Evolutionary conservation across 176 grass and related monocot genomes (phyloP), one percentile per base, ranked within the genome.

Genomic region (Rhynchospora pubera): DNA sequence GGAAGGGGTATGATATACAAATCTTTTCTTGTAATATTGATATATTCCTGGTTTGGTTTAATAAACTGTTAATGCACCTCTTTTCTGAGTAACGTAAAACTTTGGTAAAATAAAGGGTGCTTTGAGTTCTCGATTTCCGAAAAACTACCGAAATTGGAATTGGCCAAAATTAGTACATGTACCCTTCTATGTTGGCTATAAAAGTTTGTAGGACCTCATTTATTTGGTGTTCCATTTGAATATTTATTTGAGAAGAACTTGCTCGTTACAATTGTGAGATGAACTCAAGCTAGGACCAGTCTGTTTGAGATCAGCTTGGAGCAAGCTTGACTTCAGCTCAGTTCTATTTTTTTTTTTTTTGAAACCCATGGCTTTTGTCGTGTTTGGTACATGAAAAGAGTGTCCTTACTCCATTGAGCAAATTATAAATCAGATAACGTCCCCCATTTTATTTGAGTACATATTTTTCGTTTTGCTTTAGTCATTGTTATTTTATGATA

Each of bases 1-100:
- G 94, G 87, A 93, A 91, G 88, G 89, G 87, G 94, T 93, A 89
- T 0, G 82, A 42, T 69, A 57, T 55, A 8, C 10, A 44, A 52
- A 65, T 55, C 14, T 28, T 19, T 78, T 1, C 1, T 34, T 42
- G 62, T 65, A 74, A 52, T 18, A 43, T 69, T 46, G 47, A 9
- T 78, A 57, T 55, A 19, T 55, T 58, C 32, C 47, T 18, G 42
- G 30, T 45, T 61, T 77, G 10, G 9, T 77, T 62, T 53, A 21
- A 34, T 58, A 59, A 68, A 83, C 57, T 79, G 56, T 44, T 64
- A 18, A 79, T 19, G 39, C 7, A 44, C 22, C 71, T 32, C 55
- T 16, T 56, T 77, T 77, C 50, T 56, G 48, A 77, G 48, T 32
- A 16, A 32, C 6, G 51, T 56, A 30, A 52, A 56, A 56, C 72